Evolutionary conservation across 78 protist genomes (phyloP), one percentile per base, ranked within the genome.

Genomic region (Polysphondylium violaceum): DNA sequence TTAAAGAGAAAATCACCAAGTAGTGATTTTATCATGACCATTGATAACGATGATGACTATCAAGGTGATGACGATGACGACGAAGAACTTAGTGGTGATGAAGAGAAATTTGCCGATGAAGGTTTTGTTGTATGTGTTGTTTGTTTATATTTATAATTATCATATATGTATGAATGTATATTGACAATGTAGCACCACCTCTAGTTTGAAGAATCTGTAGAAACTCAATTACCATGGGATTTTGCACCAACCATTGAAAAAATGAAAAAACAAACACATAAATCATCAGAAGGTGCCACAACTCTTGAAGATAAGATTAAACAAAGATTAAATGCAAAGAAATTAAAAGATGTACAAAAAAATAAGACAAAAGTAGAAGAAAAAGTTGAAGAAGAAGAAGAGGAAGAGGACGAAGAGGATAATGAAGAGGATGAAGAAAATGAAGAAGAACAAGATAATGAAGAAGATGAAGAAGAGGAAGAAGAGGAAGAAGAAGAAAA

Each of bases 231-330:
- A 69, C 79, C 91, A 69, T 83, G 91, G 91, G 74, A 83, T 69
- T 83, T 83, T 43, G 65, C 55, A 83, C 79, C 91, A 83, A 83
- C 91, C 4, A 67, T 83, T 27, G 91, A 83, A 29, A 71, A 71
- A 25, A 83, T 83, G 91, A 83, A 83, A 33, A 73, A 69, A 71
- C 91, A 83, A 64, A 65, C 69, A 50, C n/a, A 36, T 33, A 33
- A 19, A 44, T 17, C 12, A 76, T 29, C 65, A 25, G 60, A 31
- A 31, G 47, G 43, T 27, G 56, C 27, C 55, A 69, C 91, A 68
- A 58, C 91, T 43, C 59, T 83, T 58, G 31, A 83, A 44, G 91
- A 83, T 19, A 83, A 83, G 36, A 83, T 83, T 71, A 31, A 83
- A 58, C 43, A 83, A 40, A 83, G 91, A 83, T 68, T 68, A 58